Conservation (phyloP, 495 filamentous ascomycete genomes). For the Hyphodiscus hymeniophilus region DNA sequence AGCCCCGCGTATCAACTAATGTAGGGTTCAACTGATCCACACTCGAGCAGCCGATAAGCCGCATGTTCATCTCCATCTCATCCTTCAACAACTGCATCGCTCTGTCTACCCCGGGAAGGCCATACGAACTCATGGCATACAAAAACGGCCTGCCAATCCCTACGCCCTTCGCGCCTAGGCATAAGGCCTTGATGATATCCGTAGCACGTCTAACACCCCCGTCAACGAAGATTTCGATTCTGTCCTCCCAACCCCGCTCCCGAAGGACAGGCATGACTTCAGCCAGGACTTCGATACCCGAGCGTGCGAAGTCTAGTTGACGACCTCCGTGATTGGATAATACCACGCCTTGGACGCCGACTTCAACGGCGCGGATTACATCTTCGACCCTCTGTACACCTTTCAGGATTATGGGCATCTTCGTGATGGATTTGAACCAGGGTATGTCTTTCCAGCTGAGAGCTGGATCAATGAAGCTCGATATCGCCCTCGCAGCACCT, state of each 20-base stretch:
- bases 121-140: slow-evolving; percentile 93
- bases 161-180: slow-evolving; percentile 84
- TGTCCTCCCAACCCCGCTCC: slow-evolving; percentile 69
- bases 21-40: slow-evolving; percentile 71
- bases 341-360: slow-evolving; percentile 84
- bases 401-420: slow-evolving; percentile 95
- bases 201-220: slow-evolving; percentile 85
- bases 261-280: slow-evolving; percentile 94
- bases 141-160: slow-evolving; percentile 93
- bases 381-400: slow-evolving; percentile 96
- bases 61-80: slow-evolving; percentile 99
- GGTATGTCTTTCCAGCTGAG: slow-evolving; percentile 92
- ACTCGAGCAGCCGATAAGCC: slow-evolving; percentile 70
- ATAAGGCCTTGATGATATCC: slow-evolving; percentile 94
- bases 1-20: slow-evolving; percentile 66
- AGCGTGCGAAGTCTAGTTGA: slow-evolving; percentile 90
- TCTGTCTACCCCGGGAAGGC: slow-evolving; percentile 74
- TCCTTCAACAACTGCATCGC: slow-evolving; percentile 95
- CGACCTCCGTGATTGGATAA: slow-evolving; percentile 95
- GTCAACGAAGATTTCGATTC: slow-evolving; percentile 86
- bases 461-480: slow-evolving; percentile 87
- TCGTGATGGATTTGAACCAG: slow-evolving; percentile 87
- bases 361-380: slow-evolving; percentile 75
- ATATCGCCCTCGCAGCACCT: slow-evolving; percentile 85
- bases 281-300: slow-evolving; percentile 86